Conservation (phyloP, 1,284 basidiomycete species). For the Rhodotorula sp. region DNA sequence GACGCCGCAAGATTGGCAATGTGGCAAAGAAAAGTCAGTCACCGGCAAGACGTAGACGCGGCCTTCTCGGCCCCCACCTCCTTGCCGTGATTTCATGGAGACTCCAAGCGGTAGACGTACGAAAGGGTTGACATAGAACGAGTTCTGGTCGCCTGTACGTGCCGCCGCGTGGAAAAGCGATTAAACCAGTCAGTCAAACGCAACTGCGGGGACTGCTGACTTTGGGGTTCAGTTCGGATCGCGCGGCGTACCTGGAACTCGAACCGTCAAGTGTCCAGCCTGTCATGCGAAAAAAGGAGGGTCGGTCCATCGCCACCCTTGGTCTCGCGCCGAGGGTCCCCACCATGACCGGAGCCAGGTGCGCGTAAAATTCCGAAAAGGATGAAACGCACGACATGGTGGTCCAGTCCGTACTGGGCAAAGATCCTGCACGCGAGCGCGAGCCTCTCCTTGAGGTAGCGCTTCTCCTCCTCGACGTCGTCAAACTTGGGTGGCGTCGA, state of each 20-base stretch:
- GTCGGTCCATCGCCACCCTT: no score
- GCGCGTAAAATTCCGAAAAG: background rate
- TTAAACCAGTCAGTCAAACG: background rate
- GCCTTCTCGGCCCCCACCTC: background rate
- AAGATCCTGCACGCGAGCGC: constrained; percentile 57
- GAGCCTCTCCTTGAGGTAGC: constrained; percentile 58
- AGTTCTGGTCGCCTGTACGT: background rate
- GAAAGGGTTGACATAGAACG: constrained; percentile 46
- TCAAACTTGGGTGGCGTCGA: constrained; percentile 48
- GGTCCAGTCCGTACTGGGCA: constrained; percentile 60
- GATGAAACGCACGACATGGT: constrained; percentile 50
- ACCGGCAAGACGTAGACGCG: no score
- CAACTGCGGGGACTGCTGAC: no score
- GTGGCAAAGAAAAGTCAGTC: background rate
- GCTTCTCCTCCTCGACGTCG: constrained; percentile 54
- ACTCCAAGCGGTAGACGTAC: constrained; percentile 46
- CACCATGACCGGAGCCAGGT: no score
- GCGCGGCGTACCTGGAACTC: constrained; percentile 53
- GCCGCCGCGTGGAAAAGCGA: background rate
- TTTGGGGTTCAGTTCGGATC: no score
- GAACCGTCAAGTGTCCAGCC: constrained; percentile 57
- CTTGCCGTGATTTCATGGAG: background rate
- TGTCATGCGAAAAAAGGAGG: background rate
- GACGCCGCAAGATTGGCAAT: background rate
- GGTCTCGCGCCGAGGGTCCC: no score